These are phyloP conservation scores for Buxus sempervirens DNA, from an alignment of 164 flowering plant species.

Conservation along the genomic window DNA sequence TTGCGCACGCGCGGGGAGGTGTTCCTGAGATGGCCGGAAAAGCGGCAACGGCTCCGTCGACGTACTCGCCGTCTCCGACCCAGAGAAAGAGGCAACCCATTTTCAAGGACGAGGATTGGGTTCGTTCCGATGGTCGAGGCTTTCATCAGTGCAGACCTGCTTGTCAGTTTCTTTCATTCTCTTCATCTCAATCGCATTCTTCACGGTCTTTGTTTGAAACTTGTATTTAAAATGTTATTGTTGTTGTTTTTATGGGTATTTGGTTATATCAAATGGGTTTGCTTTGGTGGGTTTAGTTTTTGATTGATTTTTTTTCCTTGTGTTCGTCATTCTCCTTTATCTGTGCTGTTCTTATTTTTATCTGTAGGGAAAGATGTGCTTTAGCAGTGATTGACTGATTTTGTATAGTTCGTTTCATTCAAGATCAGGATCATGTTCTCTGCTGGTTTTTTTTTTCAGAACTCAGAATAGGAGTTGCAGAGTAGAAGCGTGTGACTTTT, in stretches of 20 bases:
- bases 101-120: conserved; percentile 57
- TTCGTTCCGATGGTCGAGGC: conserved; percentile 81
- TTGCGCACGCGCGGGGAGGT: background rate
- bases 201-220: too few relatives aligned
- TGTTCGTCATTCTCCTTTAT: too few relatives aligned
- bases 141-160: conserved; percentile 94
- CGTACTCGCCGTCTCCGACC: conserved; percentile 62
- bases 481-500: too few relatives aligned
- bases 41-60: conserved; percentile 36
- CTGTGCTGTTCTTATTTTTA: too few relatives aligned
- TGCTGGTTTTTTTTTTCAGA: too few relatives aligned
- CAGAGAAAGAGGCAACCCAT: conserved; percentile 31
- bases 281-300: background rate
- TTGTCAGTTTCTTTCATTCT: conserved; percentile 35
- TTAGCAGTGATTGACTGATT: too few relatives aligned
- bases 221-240: too few relatives aligned
- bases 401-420: too few relatives aligned
- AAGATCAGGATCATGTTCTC: too few relatives aligned
- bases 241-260: background rate
- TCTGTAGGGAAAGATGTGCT: too few relatives aligned
- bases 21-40: conserved; percentile 48
- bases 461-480: too few relatives aligned
- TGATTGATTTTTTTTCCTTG: background rate
- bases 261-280: background rate
- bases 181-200: conserved; percentile 2